Conservation (phyloP, 129 eudicot species). For the Dittrichia graveolens region DNA sequence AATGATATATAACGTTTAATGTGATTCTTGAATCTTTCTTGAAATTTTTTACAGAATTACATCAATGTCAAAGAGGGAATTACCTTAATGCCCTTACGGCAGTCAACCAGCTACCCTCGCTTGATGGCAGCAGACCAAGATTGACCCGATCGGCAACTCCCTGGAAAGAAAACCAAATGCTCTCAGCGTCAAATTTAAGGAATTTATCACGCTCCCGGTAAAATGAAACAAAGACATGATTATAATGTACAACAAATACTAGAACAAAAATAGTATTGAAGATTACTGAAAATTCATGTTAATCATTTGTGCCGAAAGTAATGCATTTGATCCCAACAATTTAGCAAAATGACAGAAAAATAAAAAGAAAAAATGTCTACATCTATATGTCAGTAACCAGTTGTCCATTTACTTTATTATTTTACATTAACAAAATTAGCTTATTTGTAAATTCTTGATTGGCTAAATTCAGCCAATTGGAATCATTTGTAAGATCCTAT, state of each 20-base stretch:
- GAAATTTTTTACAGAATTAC: neutral
- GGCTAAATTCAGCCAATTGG: no score
- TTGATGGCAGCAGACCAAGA: conserved; percentile 95
- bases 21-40: neutral
- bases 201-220: neutral
- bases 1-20: neutral
- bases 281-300: neutral
- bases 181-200: neutral
- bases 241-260: conserved; percentile 1
- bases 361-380: no score
- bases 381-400: no score
- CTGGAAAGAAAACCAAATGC: conserved; percentile 39
- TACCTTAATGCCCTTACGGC: conserved; percentile 93
- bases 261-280: neutral
- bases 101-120: conserved; percentile 91
- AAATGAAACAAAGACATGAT: neutral
- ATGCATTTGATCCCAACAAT: neutral
- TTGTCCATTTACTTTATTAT: no score
- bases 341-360: neutral
- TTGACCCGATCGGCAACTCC: conserved; percentile 92
- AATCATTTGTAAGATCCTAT: no score
- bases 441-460: no score
- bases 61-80: conserved; percentile 9
- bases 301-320: neutral
- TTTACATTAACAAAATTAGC: no score